Base-by-base conservation (phyloP, 1,284 basidiomycete species). In the Kwoniella shivajii region DNA sequence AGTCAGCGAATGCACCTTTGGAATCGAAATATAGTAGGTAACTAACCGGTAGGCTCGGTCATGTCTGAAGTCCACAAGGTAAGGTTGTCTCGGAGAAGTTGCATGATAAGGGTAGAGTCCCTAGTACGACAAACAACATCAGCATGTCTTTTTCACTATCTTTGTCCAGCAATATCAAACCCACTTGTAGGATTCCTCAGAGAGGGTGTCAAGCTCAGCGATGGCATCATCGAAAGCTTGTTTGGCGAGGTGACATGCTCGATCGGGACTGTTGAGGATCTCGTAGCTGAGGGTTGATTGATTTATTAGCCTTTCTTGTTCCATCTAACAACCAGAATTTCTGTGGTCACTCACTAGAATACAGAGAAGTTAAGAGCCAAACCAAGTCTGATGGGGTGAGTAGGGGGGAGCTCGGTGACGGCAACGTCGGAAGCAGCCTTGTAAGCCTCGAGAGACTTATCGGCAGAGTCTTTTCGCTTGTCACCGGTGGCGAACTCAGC, bases 221-320 rank as follows among this genome's bases (percentile, higher is more conserved):
- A 99, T 99, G 54, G 96, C 96, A 80, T 99, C 96, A 73, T 99
- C 95, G 78, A 99, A 99, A 20, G 95, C 95, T 83, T 98, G 94
- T 85, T 99, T 99, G 79, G 95, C 95, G 71, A 98, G 90, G 80
- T 97, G 94, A 84, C 95, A 99, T 60, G 95, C 95, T 80, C 93
- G 92, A 82, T 98, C 95, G 72, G 95, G 95, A 71, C 73, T 75
- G 88, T 99, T 99, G 80, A 99, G 88, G 80, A 99, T 98, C 82
- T 99, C 96, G 84, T 98, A 99, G 88, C 75, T 77, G 59, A n/a
- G n/a, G n/a, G n/a, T n/a, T n/a, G n/a, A n/a, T 6, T 0, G 10
- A 34, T 48, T 14, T 34, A 34, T 26, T 18, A n/a, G 20, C 37
- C 6, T 5, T n/a, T 38, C 41, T 42, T 18, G 18, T n/a, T 6